Conservation (phyloP, 495 filamentous ascomycete genomes). For the Aspergillus funiculosus region DNA sequence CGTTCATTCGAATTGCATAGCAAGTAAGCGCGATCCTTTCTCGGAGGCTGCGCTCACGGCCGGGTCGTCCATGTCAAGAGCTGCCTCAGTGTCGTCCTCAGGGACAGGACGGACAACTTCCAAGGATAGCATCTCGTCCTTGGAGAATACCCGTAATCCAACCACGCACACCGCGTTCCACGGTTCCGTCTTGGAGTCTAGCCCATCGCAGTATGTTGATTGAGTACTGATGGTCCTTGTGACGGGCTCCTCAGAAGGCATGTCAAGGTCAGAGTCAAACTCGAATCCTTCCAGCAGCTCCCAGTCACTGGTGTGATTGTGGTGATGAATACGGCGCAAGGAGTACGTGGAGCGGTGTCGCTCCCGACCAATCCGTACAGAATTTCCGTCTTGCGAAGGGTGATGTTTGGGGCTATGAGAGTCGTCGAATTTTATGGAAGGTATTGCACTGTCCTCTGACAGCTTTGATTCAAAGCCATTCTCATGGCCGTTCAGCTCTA, state of each 20-base stretch:
- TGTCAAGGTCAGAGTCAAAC: conserved; percentile 45
- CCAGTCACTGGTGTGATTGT: conserved; percentile 16
- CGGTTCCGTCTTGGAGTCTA: conserved; percentile 43
- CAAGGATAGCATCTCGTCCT: conserved; percentile 48
- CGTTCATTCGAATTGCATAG: conserved; percentile 9
- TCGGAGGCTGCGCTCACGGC: conserved; percentile 37
- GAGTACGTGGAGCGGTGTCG: conserved; percentile 18
- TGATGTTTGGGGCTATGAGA: conserved; percentile 15
- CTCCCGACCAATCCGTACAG: conserved; percentile 27
- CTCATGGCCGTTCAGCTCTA: conserved; percentile 21
- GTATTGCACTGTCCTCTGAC: conserved; percentile 22
- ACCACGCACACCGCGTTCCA: conserved; percentile 87
- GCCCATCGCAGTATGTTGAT: conserved; percentile 6
- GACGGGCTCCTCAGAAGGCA: conserved; percentile 33
- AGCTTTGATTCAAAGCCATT: conserved; percentile 16
- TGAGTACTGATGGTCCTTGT: background rate
- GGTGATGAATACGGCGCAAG: conserved; percentile 6
- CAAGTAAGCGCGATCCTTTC: conserved; percentile 21
- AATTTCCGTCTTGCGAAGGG: conserved; percentile 15
- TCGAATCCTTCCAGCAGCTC: conserved; percentile 42
- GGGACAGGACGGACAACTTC: conserved; percentile 51
- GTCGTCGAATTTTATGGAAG: conserved; percentile 32
- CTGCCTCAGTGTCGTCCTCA: conserved; percentile 43
- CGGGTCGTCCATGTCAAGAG: conserved; percentile 52
- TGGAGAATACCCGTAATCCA: conserved; percentile 67